Base-by-base conservation (phyloP, 1,284 basidiomycete genomes). In the Phaffia rhodozyma region DNA sequence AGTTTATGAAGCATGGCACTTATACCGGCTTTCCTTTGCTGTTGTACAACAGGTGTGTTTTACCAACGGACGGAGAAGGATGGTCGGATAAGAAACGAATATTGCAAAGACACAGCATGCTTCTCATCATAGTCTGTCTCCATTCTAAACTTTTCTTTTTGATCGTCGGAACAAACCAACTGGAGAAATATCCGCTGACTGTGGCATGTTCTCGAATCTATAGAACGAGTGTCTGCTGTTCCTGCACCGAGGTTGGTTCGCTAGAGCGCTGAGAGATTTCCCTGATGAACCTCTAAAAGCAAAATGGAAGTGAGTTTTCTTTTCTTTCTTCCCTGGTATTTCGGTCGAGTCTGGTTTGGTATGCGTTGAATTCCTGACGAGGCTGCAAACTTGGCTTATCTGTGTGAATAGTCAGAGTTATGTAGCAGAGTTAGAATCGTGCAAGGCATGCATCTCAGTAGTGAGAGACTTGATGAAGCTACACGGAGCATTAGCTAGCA, bases 241-340 rank as follows among this genome's bases (percentile, higher is more conserved):
- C 49, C 50, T 60, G 11, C 63, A 65, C 23, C 63, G 63, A 29
- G 63, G 58, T 27, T 65, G 63, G 58, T 65, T 65, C 20, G 63
- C 63, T 27, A 53, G 63, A 20, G 63, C 63, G 30, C 49, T 65
- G 32, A 55, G 63, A 25, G 63, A 65, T 23, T 51, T 55, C 21
- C 63, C 63, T 1, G 59, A 65, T 34, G 63, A 65, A 47, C 63
- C 63, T 16, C 54, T 65, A n/a, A 60, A 59, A 50, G 32, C 34
- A 9, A 58, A 58, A n/a, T 65, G 54, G 47, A 30, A 43, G 57
- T 53, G 21, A 11, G 51, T n/a, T 20, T 53, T 18, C 51, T 5
- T 3, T 29, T 25, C 34, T 38, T 16, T 48, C 4, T 11, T 47
- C 18, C 5, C 9, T 2, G 13, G 13, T 43, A 11, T 43, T 11